A percentile compares a stretch with the other conserved stretches of the same genome.
These are phyloP conservation scores for Chlorophyllum brunneum DNA, from an alignment of 768 basidiomycete genomes.

Conservation along the genomic window DNA sequence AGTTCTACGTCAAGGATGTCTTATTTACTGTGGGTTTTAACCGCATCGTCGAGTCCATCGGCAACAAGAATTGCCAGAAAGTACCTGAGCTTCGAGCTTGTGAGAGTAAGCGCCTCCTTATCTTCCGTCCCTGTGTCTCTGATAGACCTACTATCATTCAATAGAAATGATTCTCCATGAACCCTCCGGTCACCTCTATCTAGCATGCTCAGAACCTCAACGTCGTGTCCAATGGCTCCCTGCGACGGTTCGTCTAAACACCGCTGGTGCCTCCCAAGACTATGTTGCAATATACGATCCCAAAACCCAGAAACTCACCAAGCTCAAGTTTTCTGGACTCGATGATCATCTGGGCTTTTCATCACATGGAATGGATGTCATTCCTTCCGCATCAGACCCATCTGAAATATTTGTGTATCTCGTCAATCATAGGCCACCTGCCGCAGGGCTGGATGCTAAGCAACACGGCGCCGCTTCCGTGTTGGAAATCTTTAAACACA, in stretches of 20 bases:
- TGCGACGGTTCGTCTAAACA: slow-evolving; percentile 30
- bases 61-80: slow-evolving; percentile 44
- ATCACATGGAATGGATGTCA: slow-evolving; percentile 68
- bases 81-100: slow-evolving; percentile 60
- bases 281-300: slow-evolving; percentile 62
- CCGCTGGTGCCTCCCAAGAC: slow-evolving; percentile 41
- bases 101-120: slow-evolving; percentile 47
- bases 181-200: slow-evolving; percentile 52
- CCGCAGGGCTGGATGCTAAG: slow-evolving; percentile 26
- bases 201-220: slow-evolving; percentile 55
- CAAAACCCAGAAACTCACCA: slow-evolving; percentile 37
- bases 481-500: slow-evolving; percentile 66
- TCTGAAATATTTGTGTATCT: slow-evolving; percentile 58
- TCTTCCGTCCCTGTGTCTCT: neutral
- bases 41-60: slow-evolving; percentile 39
- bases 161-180: slow-evolving; percentile 59
- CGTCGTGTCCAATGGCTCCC: slow-evolving; percentile 54
- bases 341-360: slow-evolving; percentile 41
- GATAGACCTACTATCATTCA: neutral
- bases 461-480: slow-evolving; percentile 65
- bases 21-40: slow-evolving; percentile 40
- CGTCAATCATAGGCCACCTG: slow-evolving; percentile 66
- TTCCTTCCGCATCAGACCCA: slow-evolving; percentile 44
- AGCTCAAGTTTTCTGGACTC: slow-evolving; percentile 39
- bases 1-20: slow-evolving; percentile 42